Evolutionary conservation across 164 flowering plant species (phyloP), one percentile per base, ranked within the genome.

Genomic region (Berberis vulgaris): DNA sequence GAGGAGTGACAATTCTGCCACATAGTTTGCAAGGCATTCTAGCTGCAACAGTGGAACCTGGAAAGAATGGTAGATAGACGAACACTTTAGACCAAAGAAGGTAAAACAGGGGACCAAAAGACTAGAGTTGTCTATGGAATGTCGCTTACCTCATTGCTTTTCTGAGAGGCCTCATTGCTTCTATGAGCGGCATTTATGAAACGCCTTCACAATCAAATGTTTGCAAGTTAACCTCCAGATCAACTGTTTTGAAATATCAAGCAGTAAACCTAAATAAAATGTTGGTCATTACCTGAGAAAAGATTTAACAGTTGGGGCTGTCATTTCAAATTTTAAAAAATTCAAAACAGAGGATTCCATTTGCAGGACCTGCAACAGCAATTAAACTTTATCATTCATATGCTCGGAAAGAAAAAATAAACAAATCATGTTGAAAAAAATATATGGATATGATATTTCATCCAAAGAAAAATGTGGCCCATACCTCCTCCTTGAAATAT

Each of bases 301-400:
- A 65, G 96, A 86, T 81, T 89, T 95, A 5, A 77, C 73, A 5
- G 99, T 95, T 47, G 99, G 90, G 3, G 96, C 89, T 44, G 97
- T 89, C 90, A 95, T 82, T 79, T 91, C 96, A 70, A 91, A 95
- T 80, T 91, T 87, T 80, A 95, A 72, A 77, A 73, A 84, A 59
- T 85, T 87, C 78, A 95, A 70, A 40, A 95, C 94, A n/a, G 82
- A 57, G 40, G 94, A 79, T 61, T 95, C 99, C 99, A 95, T 95
- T 77, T 89, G 80, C 74, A 95, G 67, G 56, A 94, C 96, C 97
- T 91, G 82, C 45, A 65, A 53, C 11, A 60, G 26, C 1, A n/a
- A 12, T 11, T 70, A 26, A 8, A 6, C 6, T 7, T 5, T 41
- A 42, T n/a, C 43, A 5, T 2, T 58, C n/a, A 2, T 26, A 11